Evolutionary conservation across 345 rosid genomes (phyloP).

Genomic region (Ceriops decandra): DNA sequence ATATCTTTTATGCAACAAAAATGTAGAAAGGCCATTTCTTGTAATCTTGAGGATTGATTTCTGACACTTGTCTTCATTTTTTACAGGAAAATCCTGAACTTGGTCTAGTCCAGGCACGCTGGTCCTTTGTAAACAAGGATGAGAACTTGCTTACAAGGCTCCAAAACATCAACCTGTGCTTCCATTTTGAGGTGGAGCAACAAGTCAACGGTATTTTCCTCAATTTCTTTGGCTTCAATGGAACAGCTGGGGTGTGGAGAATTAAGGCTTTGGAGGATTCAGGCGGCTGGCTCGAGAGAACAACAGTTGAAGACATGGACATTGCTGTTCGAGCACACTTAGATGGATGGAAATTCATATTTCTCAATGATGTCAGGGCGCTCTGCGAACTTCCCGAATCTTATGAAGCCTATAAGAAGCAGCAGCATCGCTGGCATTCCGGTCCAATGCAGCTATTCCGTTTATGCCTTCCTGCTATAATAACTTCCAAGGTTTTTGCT

Average conservation of each 20-base stretch:
- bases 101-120: constrained; percentile 84
- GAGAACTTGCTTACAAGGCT: constrained; percentile 85
- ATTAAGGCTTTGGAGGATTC: constrained; percentile 78
- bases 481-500: constrained; percentile 65
- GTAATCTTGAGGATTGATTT: not conserved
- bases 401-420: constrained; percentile 85
- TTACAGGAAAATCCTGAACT: constrained; percentile 77
- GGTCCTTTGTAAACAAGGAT: constrained; percentile 92
- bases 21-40: not conserved
- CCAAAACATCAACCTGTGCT: constrained; percentile 80
- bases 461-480: constrained; percentile 67
- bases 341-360: constrained; percentile 80
- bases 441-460: constrained; percentile 95
- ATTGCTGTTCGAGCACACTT: constrained; percentile 88
- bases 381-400: constrained; percentile 81
- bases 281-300: constrained; percentile 93
- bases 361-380: constrained; percentile 71
- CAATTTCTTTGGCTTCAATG: constrained; percentile 88
- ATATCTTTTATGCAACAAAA: not conserved
- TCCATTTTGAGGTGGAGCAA: constrained; percentile 94
- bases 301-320: constrained; percentile 94
- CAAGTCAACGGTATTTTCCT: constrained; percentile 77
- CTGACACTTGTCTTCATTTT: not conserved
- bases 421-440: constrained; percentile 91
- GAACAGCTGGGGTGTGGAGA: constrained; percentile 93